Conservation (phyloP, 2,329 filamentous ascomycete species). For the Pseudonectria buxi region DNA sequence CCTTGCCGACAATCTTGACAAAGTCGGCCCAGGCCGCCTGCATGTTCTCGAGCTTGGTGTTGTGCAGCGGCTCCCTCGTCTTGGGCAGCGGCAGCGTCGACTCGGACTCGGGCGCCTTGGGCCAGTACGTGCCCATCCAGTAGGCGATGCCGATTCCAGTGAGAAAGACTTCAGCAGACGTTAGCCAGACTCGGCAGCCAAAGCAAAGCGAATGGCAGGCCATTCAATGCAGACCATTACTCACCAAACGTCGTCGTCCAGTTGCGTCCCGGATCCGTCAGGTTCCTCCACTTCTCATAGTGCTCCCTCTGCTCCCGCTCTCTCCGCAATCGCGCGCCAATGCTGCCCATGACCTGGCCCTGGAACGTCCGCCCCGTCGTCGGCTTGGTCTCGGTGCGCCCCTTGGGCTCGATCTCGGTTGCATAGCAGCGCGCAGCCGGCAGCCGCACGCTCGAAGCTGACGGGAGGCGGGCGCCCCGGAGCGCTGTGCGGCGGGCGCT, state of each 20-base stretch:
- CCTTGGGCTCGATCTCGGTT: slow-evolving; percentile 31
- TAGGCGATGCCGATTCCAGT: slow-evolving; percentile 47
- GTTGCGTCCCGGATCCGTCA: slow-evolving; percentile 37
- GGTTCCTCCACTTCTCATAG: slow-evolving; percentile 37
- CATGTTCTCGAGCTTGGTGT: slow-evolving; percentile 55
- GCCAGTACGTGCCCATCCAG: slow-evolving; percentile 51
- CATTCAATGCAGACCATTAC: too few relatives aligned
- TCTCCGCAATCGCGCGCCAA: slow-evolving; percentile 46
- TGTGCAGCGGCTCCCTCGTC: slow-evolving; percentile 46
- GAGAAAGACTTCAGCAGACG: slow-evolving; percentile 38
- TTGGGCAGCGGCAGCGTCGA: slow-evolving; percentile 55
- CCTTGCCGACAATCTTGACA: slow-evolving; percentile 54
- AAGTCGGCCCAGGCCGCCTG: slow-evolving; percentile 67
- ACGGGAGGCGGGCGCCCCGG: slow-evolving; percentile 17
- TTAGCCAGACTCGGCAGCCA: slow-evolving; percentile 1
- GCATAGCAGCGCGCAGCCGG: slow-evolving; percentile 23
- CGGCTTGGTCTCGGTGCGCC: slow-evolving; percentile 30
- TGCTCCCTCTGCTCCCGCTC: slow-evolving; percentile 48
- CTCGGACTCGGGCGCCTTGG: slow-evolving; percentile 40
- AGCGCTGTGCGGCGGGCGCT: slow-evolving; percentile 25
- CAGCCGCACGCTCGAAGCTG: slow-evolving; percentile 10
- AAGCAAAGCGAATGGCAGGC: too few relatives aligned
- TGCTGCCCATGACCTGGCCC: slow-evolving; percentile 54
- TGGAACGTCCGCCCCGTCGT: slow-evolving; percentile 39
- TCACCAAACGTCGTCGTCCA: slow-evolving; percentile 50